Evolutionary conservation across 2,329 filamentous ascomycete species (phyloP).

Genomic region (Neofusicoccum sp.): DNA sequence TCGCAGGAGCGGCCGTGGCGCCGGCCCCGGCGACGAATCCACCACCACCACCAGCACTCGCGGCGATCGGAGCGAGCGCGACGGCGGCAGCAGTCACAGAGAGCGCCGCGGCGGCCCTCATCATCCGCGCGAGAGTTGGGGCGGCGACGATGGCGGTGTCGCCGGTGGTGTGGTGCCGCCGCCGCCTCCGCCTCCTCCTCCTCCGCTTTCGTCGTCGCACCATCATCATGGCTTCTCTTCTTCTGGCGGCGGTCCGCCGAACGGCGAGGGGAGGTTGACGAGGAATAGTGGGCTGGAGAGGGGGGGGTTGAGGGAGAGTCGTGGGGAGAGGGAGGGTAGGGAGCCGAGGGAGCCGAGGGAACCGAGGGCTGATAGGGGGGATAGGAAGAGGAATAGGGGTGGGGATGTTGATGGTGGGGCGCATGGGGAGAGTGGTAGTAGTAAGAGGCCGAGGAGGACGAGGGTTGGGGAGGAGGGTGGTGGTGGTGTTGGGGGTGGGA

Average conservation of each 20-base stretch:
- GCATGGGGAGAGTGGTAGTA: not conserved
- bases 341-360: conserved; percentile 4
- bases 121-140: not conserved
- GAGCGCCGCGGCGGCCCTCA: not conserved
- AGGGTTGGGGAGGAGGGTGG: not conserved
- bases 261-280: not conserved
- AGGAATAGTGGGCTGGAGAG: not conserved
- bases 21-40: not conserved
- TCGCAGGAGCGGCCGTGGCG: not conserved
- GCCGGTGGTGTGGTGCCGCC: not conserved
- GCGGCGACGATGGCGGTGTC: not conserved
- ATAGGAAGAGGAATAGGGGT: conserved; percentile 10
- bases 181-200: conserved; percentile 22
- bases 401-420: not conserved
- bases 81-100: not conserved
- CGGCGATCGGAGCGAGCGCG: not conserved
- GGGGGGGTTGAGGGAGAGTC: not conserved
- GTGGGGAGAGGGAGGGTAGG: not conserved
- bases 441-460: conserved; percentile 2
- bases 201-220: not conserved
- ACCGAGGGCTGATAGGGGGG: not conserved
- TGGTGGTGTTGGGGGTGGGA: not conserved
- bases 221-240: too few species aligned
- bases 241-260: not conserved
- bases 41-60: not conserved